Conservation (phyloP, 2,329 filamentous ascomycete genomes). For the Fusarium clavum region DNA sequence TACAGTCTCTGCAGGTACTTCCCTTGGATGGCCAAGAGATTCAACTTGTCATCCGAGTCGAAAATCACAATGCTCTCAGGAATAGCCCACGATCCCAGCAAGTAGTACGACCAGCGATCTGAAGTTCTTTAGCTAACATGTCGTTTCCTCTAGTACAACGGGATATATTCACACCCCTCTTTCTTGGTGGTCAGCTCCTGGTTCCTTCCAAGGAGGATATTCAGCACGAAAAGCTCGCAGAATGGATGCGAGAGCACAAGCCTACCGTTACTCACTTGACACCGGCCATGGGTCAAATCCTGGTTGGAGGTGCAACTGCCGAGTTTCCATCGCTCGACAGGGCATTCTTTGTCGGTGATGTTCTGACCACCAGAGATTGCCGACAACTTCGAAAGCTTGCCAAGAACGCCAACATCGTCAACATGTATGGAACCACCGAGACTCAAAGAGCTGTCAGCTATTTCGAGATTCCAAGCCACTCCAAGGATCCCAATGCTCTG, state of each 20-base stretch:
- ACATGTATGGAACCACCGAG: slow-evolving; percentile 50
- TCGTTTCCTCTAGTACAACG: slow-evolving; percentile 50
- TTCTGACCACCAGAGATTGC: slow-evolving; percentile 88
- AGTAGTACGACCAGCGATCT: not conserved
- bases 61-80: slow-evolving; percentile 68
- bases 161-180: slow-evolving; percentile 91
- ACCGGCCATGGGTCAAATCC: slow-evolving; percentile 94
- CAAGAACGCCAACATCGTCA: slow-evolving; percentile 64
- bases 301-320: slow-evolving; percentile 84
- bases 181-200: slow-evolving; percentile 82
- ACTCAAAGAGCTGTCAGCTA: slow-evolving; percentile 77
- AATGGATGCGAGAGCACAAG: slow-evolving; percentile 84
- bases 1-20: slow-evolving; percentile 89
- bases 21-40: slow-evolving; percentile 90
- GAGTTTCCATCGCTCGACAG: slow-evolving; percentile 70
- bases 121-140: not conserved
- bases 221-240: slow-evolving; percentile 78
- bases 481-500: slow-evolving; percentile 66
- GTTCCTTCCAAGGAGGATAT: slow-evolving; percentile 87
- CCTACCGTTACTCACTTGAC: slow-evolving; percentile 90
- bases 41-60: slow-evolving; percentile 70
- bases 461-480: slow-evolving; percentile 78
- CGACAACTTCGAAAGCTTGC: slow-evolving; percentile 79
- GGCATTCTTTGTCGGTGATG: slow-evolving; percentile 92
- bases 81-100: slow-evolving; percentile 77